These are phyloP conservation scores for Corchorus olitorius DNA, from an alignment of 345 rosid species.

Conservation along the genomic window DNA sequence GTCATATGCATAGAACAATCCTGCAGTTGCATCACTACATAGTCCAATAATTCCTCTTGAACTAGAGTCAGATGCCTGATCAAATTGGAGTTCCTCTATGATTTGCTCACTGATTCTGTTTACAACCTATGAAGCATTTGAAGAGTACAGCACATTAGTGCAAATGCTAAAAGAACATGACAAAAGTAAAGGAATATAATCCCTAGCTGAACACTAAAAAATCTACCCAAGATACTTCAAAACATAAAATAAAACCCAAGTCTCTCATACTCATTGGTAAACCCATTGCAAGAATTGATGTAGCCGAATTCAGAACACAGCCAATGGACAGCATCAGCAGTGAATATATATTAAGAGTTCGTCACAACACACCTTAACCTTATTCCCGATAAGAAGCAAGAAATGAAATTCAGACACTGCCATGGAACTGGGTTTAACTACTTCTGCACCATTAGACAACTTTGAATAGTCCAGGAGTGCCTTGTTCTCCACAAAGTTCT, in stretches of 20 bases:
- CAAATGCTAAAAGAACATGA: conserved; percentile 13
- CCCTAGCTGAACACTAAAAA: conserved; percentile 7
- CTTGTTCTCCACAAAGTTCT: conserved; percentile 97
- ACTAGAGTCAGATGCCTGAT: conserved; percentile 77
- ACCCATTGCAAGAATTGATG: background rate
- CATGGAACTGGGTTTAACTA: conserved; percentile 81
- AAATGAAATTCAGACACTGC: conserved; percentile 97
- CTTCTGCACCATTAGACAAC: conserved; percentile 71
- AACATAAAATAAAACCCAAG: background rate
- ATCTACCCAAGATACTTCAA: conserved; percentile 10
- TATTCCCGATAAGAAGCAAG: conserved; percentile 88
- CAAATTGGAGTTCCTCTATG: conserved; percentile 97
- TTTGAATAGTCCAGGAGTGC: conserved; percentile 86
- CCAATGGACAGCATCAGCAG: conserved; percentile 1
- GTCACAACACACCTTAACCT: conserved; percentile 81
- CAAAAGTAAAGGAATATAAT: background rate
- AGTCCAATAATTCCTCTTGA: conserved; percentile 91
- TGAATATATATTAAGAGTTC: conserved; percentile 12
- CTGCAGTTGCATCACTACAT: conserved; percentile 98
- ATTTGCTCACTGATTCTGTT: conserved; percentile 97
- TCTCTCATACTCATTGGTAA: background rate
- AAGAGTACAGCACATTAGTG: conserved; percentile 25
- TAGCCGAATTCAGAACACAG: conserved; percentile 7
- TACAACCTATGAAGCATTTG: conserved; percentile 64
- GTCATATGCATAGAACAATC: conserved; percentile 95